These are phyloP conservation scores for Priceomyces castillae DNA, from an alignment of 805 yeast species.

Conservation along the genomic window DNA sequence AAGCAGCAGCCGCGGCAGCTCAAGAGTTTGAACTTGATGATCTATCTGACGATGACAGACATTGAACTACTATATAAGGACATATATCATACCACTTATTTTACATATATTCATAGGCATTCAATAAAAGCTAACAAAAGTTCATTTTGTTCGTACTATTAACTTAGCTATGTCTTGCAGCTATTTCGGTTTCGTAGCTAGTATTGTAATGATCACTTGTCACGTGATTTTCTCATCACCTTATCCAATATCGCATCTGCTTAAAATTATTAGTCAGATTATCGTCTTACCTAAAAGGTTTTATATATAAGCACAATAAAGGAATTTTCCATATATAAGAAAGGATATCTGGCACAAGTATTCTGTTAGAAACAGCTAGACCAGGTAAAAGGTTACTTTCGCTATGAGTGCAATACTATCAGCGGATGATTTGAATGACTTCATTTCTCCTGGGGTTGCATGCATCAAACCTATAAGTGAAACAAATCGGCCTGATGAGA, in stretches of 20 bases:
- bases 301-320: neutral
- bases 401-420: slow-evolving; percentile 83
- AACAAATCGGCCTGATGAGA: slow-evolving; percentile 17
- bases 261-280: slow-evolving; percentile 1
- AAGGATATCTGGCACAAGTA: neutral
- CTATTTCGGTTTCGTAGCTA: too few relatives aligned
- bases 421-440: slow-evolving; percentile 90
- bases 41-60: slow-evolving; percentile 22
- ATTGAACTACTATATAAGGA: neutral
- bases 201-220: too few relatives aligned
- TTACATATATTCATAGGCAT: too few relatives aligned
- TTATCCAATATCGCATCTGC: neutral
- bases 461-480: slow-evolving; percentile 75
- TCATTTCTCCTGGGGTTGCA: slow-evolving; percentile 90
- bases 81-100: too few relatives aligned
- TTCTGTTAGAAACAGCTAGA: too few relatives aligned
- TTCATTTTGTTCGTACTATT: too few relatives aligned
- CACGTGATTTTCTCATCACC: slow-evolving; percentile 1
- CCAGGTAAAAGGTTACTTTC: neutral
- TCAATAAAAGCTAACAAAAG: too few relatives aligned
- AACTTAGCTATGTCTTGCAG: too few relatives aligned
- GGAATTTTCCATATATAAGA: neutral
- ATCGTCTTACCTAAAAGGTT: neutral
- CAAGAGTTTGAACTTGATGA: slow-evolving; percentile 38
- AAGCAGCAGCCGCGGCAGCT: slow-evolving; percentile 13